phyloP scores from a whole-genome alignment of 1,284 basidiomycete genomes.

The Leccinum huronense region DNA sequence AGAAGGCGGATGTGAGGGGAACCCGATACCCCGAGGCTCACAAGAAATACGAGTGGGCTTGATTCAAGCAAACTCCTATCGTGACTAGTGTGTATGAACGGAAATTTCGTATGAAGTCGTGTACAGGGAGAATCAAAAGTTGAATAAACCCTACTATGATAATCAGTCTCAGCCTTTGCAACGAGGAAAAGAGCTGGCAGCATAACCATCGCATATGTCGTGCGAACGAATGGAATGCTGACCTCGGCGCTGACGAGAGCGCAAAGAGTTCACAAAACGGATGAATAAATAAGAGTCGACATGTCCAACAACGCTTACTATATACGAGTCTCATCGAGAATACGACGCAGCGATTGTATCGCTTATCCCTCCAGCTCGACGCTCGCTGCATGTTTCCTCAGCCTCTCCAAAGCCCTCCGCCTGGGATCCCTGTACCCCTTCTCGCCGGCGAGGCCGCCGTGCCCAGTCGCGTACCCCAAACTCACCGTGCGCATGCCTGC shows the following conservation, averaged over 20 bases:
- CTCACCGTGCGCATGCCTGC: constrained; percentile 28
- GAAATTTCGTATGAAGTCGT: neutral
- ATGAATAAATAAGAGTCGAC: constrained; percentile 9
- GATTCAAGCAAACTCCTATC: neutral
- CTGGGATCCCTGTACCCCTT: constrained; percentile 23
- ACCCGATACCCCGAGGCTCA: constrained; percentile 22
- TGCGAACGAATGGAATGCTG: neutral
- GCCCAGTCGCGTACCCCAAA: constrained; percentile 27
- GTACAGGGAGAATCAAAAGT: neutral
- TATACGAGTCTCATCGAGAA: constrained; percentile 1
- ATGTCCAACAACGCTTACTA: constrained; percentile 7
- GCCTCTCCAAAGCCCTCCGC: constrained; percentile 26
- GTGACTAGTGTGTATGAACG: neutral
- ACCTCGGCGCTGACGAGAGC: neutral
- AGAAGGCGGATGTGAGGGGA: constrained; percentile 23
- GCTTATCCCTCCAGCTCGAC: constrained; percentile 16
- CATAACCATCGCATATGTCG: neutral
- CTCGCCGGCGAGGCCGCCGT: constrained; percentile 1
- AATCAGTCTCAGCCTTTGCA: neutral
- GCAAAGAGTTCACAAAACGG: neutral
- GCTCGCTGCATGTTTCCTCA: constrained; percentile 23
- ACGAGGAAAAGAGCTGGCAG: neutral
- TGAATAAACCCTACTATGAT: neutral
- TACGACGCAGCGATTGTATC: neutral
- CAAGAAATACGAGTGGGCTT: constrained; percentile 14